Base-by-base conservation (phyloP, 2,329 filamentous ascomycete genomes). In the Emergomyces orientalis region DNA sequence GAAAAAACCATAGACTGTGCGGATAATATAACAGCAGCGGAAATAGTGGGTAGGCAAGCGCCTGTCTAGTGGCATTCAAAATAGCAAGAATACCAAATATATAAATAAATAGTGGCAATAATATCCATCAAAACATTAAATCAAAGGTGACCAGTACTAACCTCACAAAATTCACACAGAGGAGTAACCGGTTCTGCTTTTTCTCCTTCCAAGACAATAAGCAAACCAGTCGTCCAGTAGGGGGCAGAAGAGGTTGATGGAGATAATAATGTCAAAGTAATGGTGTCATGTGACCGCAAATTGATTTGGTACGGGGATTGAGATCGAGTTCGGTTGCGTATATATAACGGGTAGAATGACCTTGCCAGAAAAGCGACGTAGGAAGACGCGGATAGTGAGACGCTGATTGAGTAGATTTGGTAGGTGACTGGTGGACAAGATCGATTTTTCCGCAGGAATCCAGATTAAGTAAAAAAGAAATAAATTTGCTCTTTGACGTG, bases 151-250 rank as follows among this genome's bases (percentile, higher is more conserved):
- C 54, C 54, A 58, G 25, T 25, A 59, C 56, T 43, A 47, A 59
- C 56, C 56, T 59, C 41, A 59, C 39, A 47, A 27, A 45, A 49
- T 49, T 49, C 45, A 49, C 22, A 25, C 43, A 45, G 7, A 27
- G 22, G 14, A 41, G 34, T 19, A 39, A 41, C 19, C 54, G 19
- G 6, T 32, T n/a, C 22, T 59, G 25, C 37, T 45, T 17, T 43
- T 62, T 37, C 22, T 51, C 34, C 13, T 39, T 37, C 56, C 56
- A 39, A 43, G 25, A 45, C 39, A 54, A 32, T 51, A 55, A 60
- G 61, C 59, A 54, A 62, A 61, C 54, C 39, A 64, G 47, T 47
- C 39, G 56, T 59, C 56, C 14, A 30, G 56, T 39, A 32, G 2
- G 30, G 27, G 56, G 14, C n/a, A 14, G 39, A 30, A 8, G 22